phyloP scores from a whole-genome alignment of 2,329 filamentous ascomycete genomes.

The Diaporthe sp. region DNA sequence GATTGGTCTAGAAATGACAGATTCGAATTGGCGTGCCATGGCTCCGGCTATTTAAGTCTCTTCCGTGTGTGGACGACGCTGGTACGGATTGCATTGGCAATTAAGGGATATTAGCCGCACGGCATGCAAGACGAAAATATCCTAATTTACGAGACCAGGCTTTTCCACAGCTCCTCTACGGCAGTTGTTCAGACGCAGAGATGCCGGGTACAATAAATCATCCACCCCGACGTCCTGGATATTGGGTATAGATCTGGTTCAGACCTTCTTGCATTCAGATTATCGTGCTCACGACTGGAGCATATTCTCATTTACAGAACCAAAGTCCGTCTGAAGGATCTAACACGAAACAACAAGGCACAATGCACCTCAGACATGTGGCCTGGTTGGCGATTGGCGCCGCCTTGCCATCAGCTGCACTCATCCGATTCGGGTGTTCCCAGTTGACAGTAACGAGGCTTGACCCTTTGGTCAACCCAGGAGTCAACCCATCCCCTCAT shows the following conservation, averaged over 20 bases:
- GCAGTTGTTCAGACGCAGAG: not conserved
- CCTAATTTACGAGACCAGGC: not conserved
- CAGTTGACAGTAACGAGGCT: constrained; percentile 61
- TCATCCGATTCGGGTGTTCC: constrained; percentile 61
- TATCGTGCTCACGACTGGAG: too few species aligned
- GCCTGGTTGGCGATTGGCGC: constrained; percentile 49
- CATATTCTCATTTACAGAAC: not conserved
- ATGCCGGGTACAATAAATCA: not conserved
- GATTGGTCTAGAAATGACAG: not conserved
- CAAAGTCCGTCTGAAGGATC: too few species aligned
- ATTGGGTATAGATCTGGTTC: not conserved
- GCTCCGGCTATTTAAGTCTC: constrained; percentile 17
- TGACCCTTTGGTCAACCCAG: constrained; percentile 47
- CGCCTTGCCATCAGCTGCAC: constrained; percentile 54
- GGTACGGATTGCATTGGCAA: not conserved
- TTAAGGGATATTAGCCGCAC: not conserved
- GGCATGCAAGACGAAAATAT: not conserved
- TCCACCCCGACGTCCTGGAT: not conserved
- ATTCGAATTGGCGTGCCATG: not conserved
- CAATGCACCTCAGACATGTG: constrained; percentile 42
- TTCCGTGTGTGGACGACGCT: not conserved
- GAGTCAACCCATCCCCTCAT: constrained; percentile 44
- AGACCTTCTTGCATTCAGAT: not conserved
- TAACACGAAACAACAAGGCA: not conserved
- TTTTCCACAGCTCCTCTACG: not conserved